Evolutionary conservation across 106 monocot species (phyloP), one percentile per base, ranked within the genome.

Genomic region (Dendrobium nobile): DNA sequence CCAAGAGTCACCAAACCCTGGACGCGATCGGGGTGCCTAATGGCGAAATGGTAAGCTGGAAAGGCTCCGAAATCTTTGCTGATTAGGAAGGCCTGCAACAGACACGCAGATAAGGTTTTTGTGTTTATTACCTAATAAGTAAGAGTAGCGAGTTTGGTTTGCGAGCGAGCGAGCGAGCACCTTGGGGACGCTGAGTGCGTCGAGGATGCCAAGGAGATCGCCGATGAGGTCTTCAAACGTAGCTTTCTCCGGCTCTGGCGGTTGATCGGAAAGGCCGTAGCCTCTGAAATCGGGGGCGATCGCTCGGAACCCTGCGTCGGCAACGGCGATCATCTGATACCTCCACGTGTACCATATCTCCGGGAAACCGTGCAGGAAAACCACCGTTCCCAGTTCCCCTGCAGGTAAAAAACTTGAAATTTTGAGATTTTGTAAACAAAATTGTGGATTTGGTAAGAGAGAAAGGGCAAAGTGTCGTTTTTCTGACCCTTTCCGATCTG

Each of bases 311-410:
- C 93, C 93, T 0, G 89, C 96, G 3, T 73, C 81, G 20, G 91
- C 91, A 5, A 76, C 88, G 2, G 96, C 93, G 7, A 90, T 8
- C 95, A 96, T 91, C 77, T 93, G 96, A 78, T 96, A 88, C 84
- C 90, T 88, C 91, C 96, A 96, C 2, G 91, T 87, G 87, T 93
- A 91, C 96, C 96, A 96, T 70, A 93, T 90, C 85, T 96, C 96
- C 10, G 96, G 96, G 72, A 96, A 93, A 0, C 93, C 91, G 68
- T 91, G 93, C 43, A 90, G 73, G 82, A 93, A 88, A 41, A 93
- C 59, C 47, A 93, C 90, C 24, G 79, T 82, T 1, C 90, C 95
- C 47, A 51, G 9, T 76, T 89, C 86, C 5, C 84, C 92, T 95
- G 78, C 40, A 81, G 17, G 15, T 24, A 11, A 42, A 61, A 54